A percentile compares a stretch with the other conserved stretches of the same genome.
Conservation (phyloP, 352 stramenopile genomes). For the Halophytophthora polymorphica region DNA sequence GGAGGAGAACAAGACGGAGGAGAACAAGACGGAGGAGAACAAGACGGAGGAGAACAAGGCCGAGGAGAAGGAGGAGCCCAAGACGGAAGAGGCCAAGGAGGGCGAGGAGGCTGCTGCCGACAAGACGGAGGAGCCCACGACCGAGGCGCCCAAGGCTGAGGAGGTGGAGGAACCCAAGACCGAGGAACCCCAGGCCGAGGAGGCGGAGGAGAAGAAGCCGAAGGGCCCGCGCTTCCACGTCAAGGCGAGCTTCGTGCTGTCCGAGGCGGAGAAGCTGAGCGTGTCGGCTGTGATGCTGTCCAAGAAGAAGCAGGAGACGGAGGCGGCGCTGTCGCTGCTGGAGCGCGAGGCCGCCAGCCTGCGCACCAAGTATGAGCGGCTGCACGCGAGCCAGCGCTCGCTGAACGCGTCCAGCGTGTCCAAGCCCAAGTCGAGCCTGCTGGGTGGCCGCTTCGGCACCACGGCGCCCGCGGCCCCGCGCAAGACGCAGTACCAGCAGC, state of each 20-base stretch:
- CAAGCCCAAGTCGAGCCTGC: constrained; percentile 57
- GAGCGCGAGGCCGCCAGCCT: constrained; percentile 75
- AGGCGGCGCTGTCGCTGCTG: constrained; percentile 53
- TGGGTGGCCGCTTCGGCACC: constrained; percentile 49
- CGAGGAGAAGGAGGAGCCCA: constrained; percentile 1
- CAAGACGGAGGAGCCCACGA: constrained; percentile 1
- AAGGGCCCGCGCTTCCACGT: constrained; percentile 60
- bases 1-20: constrained; percentile 3
- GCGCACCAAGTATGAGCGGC: constrained; percentile 77
- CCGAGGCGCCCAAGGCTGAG: constrained; percentile 15
- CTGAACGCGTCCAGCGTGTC: constrained; percentile 46
- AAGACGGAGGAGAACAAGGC: constrained; percentile 14
- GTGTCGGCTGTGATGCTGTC: constrained; percentile 66
- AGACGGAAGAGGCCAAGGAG: constrained; percentile 9
- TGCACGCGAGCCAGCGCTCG: constrained; percentile 77
- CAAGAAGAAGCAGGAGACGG: constrained; percentile 80
- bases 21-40: constrained; percentile 5
- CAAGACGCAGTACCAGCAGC: constrained; percentile 67
- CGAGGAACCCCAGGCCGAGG: constrained; percentile 4
- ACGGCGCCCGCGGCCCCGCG: constrained; percentile 28
- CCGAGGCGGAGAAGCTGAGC: constrained; percentile 74
- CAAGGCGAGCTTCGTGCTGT: constrained; percentile 65
- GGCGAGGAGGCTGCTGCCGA: constrained; percentile 14
- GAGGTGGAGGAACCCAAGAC: constrained; percentile 6
- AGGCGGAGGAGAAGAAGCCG: constrained; percentile 21